Evolutionary conservation across 768 basidiomycete species (phyloP).

Genomic region (Daedaleopsis sinensis): DNA sequence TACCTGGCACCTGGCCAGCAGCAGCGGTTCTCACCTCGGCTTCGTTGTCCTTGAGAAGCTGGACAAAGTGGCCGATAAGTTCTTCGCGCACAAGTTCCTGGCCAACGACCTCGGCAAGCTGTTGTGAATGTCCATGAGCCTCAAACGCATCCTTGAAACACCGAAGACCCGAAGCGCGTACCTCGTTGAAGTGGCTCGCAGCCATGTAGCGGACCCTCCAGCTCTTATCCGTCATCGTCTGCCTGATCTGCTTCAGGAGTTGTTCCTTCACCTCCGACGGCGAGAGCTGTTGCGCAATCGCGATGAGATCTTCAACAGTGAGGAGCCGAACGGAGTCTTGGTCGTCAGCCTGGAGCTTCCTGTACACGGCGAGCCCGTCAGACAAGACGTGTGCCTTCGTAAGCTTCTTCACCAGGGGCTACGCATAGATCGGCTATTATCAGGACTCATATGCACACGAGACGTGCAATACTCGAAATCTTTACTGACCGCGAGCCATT

Average conservation of each 20-base stretch:
- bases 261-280: constrained; percentile 92
- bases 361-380: constrained; percentile 91
- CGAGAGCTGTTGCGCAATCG: constrained; percentile 81
- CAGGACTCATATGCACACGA: constrained; percentile 22
- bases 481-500: constrained; percentile 87
- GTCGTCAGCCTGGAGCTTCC: constrained; percentile 92
- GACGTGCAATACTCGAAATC: constrained; percentile 3
- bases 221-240: constrained; percentile 91
- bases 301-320: constrained; percentile 95
- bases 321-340: constrained; percentile 96
- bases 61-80: constrained; percentile 89
- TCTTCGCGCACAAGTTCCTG: constrained; percentile 91
- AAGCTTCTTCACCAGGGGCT: constrained; percentile 83
- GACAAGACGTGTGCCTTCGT: constrained; percentile 79
- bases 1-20: constrained; percentile 96
- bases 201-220: constrained; percentile 99
- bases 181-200: constrained; percentile 95
- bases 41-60: constrained; percentile 96
- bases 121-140: not conserved
- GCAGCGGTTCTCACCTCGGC: constrained; percentile 98
- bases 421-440: constrained; percentile 6
- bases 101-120: constrained; percentile 93
- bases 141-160: not conserved
- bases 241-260: constrained; percentile 83
- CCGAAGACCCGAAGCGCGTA: constrained; percentile 33